Conservation (phyloP, 2,329 filamentous ascomycete species). For the Cryoendolithus antarcticus region DNA sequence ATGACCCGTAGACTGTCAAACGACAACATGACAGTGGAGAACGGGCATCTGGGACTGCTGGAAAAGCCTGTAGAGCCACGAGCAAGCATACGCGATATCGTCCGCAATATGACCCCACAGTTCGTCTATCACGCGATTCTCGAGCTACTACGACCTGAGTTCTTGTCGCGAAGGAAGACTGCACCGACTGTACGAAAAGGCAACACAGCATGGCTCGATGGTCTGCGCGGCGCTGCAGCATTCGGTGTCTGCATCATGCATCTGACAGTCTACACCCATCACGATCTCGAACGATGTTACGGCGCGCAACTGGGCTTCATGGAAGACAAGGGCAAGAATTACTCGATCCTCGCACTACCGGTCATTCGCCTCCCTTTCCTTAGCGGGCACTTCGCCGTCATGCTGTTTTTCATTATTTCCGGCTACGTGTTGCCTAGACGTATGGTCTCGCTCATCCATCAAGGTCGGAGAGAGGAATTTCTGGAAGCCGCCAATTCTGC, state of each 20-base stretch:
- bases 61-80: no score
- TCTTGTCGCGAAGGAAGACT: no score
- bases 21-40: no score
- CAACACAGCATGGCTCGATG: constrained; percentile 48
- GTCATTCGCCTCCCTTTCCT: constrained; percentile 47
- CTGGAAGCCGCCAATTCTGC: constrained; percentile 34
- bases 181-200: no score
- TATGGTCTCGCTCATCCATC: constrained; percentile 22
- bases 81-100: no score
- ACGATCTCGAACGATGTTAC: constrained; percentile 30
- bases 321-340: constrained; percentile 32
- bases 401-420: constrained; percentile 40
- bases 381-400: constrained; percentile 48
- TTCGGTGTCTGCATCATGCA: constrained; percentile 54
- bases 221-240: constrained; percentile 53
- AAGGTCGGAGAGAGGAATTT: constrained; percentile 25
- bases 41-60: no score
- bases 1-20: no score
- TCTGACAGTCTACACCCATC: constrained; percentile 44
- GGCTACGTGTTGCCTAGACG: constrained; percentile 37
- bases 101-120: no score
- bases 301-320: constrained; percentile 8
- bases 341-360: constrained; percentile 34
- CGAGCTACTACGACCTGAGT: no score
- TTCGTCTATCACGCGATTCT: not conserved